Conservation (phyloP, 106 monocot genomes). For the Cymbidium sinense region DNA sequence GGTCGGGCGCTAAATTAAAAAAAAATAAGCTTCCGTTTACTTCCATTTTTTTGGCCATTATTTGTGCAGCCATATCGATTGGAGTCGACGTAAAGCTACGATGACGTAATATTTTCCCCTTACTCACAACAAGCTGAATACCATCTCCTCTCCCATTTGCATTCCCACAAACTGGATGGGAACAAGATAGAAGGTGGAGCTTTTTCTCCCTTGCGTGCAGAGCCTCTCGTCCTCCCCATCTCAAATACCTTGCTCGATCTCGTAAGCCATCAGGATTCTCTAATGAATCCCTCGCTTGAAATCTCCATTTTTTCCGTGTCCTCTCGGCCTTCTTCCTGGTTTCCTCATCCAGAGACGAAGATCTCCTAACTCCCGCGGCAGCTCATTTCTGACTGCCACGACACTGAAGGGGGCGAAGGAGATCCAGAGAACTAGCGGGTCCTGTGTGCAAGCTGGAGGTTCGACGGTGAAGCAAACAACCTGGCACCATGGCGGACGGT, state of each 20-base stretch:
- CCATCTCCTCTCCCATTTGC: too few species aligned
- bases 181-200: too few species aligned
- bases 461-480: slow-evolving; percentile 75
- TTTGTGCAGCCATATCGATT: too few species aligned
- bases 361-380: slow-evolving; percentile 13
- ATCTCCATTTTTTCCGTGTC: not conserved
- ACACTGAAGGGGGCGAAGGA: not conserved
- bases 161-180: too few species aligned
- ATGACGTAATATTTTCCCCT: too few species aligned
- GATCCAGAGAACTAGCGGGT: slow-evolving; percentile 11
- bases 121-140: too few species aligned
- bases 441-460: slow-evolving; percentile 64
- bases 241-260: not conserved
- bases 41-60: too few species aligned
- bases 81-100: too few species aligned
- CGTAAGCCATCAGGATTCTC: not conserved
- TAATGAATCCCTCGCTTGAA: not conserved
- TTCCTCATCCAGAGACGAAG: not conserved
- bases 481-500: slow-evolving; percentile 46
- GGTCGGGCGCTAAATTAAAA: too few species aligned
- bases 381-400: slow-evolving; percentile 14
- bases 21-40: too few species aligned
- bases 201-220: too few species aligned
- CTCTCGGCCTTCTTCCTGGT: not conserved
- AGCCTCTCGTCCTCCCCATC: not conserved